These are phyloP conservation scores for Fallopia convolvulus DNA, from an alignment of 148 eudicot species.

Conservation along the genomic window DNA sequence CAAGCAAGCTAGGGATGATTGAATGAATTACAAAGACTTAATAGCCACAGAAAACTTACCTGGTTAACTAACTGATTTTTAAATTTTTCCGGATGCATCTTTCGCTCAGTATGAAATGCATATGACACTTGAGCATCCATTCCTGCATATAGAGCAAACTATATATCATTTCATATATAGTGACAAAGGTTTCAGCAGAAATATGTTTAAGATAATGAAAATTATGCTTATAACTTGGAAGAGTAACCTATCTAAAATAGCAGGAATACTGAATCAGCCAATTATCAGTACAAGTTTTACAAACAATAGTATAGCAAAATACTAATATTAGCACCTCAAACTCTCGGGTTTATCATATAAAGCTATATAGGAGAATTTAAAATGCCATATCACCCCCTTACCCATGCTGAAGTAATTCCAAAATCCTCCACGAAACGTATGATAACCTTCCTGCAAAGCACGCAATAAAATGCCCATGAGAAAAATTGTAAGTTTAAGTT, in stretches of 20 bases:
- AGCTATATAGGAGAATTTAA: background rate
- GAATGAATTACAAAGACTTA: background rate
- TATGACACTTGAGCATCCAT: slow-evolving; percentile 99
- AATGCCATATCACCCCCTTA: slow-evolving; percentile 24
- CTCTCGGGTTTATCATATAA: too few relatives aligned
- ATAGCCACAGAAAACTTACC: slow-evolving; percentile 28
- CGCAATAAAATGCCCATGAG: slow-evolving; percentile 15
- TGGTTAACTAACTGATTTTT: slow-evolving; percentile 80
- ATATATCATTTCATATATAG: background rate
- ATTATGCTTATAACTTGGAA: background rate
- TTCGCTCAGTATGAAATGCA: slow-evolving; percentile 87
- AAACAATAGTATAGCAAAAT: background rate
- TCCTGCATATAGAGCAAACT: slow-evolving; percentile 37
- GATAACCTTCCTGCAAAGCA: slow-evolving; percentile 61
- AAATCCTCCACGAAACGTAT: slow-evolving; percentile 92
- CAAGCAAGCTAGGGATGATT: background rate
- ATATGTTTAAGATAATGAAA: background rate
- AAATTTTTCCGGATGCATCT: slow-evolving; percentile 83
- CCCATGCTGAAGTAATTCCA: slow-evolving; percentile 99
- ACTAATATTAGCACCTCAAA: background rate
- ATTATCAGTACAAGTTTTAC: background rate
- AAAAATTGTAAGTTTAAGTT: background rate
- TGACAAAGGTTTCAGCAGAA: background rate
- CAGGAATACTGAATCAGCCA: background rate
- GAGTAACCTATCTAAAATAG: background rate